phyloP scores from a whole-genome alignment of 2,329 filamentous ascomycete genomes.

The Colletotrichum sp. region DNA sequence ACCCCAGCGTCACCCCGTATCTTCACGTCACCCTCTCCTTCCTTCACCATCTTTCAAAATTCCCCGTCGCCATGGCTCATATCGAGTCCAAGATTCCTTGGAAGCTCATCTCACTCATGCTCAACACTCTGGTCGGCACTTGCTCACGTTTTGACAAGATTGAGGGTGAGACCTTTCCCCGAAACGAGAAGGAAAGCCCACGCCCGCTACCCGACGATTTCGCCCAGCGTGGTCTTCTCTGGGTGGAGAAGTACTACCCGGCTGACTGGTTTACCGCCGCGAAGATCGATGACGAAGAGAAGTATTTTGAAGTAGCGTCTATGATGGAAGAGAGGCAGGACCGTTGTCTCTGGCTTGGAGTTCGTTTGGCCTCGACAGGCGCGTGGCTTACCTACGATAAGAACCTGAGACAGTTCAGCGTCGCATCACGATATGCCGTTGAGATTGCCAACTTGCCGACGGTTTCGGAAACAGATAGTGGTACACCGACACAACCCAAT shows the following conservation, averaged over 20 bases:
- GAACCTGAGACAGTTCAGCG: conserved; percentile 40
- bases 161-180: conserved; percentile 50
- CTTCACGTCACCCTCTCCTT: conserved; percentile 68
- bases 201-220: conserved; percentile 74
- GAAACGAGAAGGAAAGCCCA: conserved; percentile 44
- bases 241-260: conserved; percentile 64
- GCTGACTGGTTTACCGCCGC: conserved; percentile 61
- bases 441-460: background rate
- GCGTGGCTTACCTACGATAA: conserved; percentile 53
- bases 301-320: conserved; percentile 65
- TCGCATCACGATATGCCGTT: conserved; percentile 37
- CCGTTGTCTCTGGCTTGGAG: conserved; percentile 63
- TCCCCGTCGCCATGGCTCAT: conserved; percentile 45
- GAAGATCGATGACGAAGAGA: conserved; percentile 70
- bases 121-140: conserved; percentile 39
- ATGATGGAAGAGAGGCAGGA: conserved; percentile 63
- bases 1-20: conserved; percentile 44
- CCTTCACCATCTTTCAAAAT: conserved; percentile 49
- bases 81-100: conserved; percentile 57
- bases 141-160: background rate
- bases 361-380: conserved; percentile 45
- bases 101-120: conserved; percentile 47
- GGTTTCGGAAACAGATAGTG: rapidly evolving
- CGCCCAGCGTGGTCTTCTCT: conserved; percentile 67
- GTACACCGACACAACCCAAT: rapidly evolving